Evolutionary conservation across 2,329 filamentous ascomycete genomes (phyloP), one percentile per base, ranked within the genome.

Genomic region (Cladophialophora chaetospira): DNA sequence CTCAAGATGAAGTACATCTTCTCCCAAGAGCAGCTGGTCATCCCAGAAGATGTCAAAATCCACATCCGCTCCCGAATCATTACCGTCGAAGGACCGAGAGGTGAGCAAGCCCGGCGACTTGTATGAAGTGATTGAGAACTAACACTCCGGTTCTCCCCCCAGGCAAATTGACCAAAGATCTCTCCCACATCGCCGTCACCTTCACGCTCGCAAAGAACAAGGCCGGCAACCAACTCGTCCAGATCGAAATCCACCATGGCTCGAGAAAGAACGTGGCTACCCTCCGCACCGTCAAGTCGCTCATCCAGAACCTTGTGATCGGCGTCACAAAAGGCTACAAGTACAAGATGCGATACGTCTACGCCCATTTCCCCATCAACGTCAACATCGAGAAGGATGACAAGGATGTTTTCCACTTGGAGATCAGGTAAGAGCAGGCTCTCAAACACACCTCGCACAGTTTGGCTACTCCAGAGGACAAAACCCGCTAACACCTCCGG

Each of bases 291-390:
- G 94, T 99, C 82, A 91, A 91, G 75, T 93, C 93, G 68, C 80
- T 97, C 80, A 96, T 99, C 85, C 90, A 95, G 86, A 99, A 99
- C 88, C 78, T 99, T 82, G 89, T 99, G 79, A 87, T 92, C 72
- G 94, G 94, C 79, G 94, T 99, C 69, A 99, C 94, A 78, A 96
- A 93, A 85, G 94, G 94, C 70, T 99, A 88, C 90, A 95, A 95
- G 84, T 99, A 99, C 89, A 99, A 99, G 90, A 97, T 99, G 93
- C 91, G 95, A 75, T 99, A 99, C 84, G 94, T 99, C 80, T 99
- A 99, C 79, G 94, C 94, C 77, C 94, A 99, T 88, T 99, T 99
- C 77, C 94, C 94, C 81, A 99, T 99, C 91, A 99, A 99, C 86
- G 93, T 99, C 83, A 97, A 97, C 85, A 80, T 99, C 70, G 91